Percentiles rank a stretch among this genome's conserved stretches.
These are phyloP conservation scores for Nemania sp. DNA, from an alignment of 2,329 filamentous ascomycete species.

Conservation along the genomic window DNA sequence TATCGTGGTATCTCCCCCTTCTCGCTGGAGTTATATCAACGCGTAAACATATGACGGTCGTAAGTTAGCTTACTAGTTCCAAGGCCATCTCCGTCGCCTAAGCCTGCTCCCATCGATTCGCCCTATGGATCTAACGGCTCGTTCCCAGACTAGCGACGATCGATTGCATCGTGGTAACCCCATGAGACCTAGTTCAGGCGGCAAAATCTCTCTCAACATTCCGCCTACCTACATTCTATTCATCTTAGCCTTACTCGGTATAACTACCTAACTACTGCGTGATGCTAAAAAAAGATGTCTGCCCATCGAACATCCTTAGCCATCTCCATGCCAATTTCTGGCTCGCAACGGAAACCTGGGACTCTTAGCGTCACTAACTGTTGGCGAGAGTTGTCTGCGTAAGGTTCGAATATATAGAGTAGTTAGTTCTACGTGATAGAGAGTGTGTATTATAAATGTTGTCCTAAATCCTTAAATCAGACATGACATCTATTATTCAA, in stretches of 20 bases:
- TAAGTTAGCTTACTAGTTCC: neutral
- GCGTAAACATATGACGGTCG: too few species aligned
- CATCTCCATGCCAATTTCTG: neutral
- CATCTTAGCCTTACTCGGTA: neutral
- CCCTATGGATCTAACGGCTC: neutral
- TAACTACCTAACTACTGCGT: too few species aligned
- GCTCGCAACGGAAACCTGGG: neutral
- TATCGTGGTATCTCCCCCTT: too few species aligned
- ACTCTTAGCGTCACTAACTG: neutral
- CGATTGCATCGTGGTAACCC: neutral
- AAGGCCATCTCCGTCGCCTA: neutral
- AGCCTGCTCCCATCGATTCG: neutral
- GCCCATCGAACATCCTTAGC: neutral
- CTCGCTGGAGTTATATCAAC: too few species aligned
- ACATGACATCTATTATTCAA: neutral
- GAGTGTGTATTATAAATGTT: too few species aligned
- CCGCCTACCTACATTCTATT: too few species aligned
- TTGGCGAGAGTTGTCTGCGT: too few species aligned
- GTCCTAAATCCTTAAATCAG: too few species aligned
- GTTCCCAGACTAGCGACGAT: neutral
- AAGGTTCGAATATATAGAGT: too few species aligned
- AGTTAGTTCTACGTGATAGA: neutral
- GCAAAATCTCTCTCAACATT: neutral
- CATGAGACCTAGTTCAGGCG: neutral
- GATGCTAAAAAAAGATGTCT: too few species aligned